Percentiles rank a stretch among this genome's conserved stretches.
phyloP scores from a whole-genome alignment of 768 basidiomycete species.

The Hydnomerulius pinastri region DNA sequence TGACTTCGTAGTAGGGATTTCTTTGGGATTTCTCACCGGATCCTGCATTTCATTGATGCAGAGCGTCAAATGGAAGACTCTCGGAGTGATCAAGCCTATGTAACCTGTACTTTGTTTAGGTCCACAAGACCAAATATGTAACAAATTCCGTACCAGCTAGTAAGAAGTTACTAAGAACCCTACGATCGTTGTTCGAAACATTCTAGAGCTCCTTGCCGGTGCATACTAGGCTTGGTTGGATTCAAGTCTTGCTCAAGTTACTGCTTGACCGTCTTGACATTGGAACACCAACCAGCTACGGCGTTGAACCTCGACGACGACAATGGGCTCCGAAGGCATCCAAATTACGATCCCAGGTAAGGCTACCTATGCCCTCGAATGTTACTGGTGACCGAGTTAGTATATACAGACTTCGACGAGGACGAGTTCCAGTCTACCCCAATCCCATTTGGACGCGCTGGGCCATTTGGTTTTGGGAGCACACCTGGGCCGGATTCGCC shows the following conservation, averaged over 20 bases:
- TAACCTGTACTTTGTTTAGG: too few species aligned
- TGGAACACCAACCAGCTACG: background rate
- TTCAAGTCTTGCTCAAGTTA: background rate
- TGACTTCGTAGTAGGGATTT: too few species aligned
- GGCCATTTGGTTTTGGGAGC: constrained; percentile 47
- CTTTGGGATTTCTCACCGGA: too few species aligned
- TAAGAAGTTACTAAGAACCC: too few species aligned
- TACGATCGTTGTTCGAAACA: too few species aligned
- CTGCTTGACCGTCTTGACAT: background rate
- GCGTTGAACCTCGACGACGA: background rate
- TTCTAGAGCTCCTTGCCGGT: too few species aligned
- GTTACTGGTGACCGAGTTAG: background rate
- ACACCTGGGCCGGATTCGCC: constrained; percentile 69
- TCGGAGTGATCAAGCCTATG: too few species aligned
- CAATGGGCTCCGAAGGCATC: constrained; percentile 41
- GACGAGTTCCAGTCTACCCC: constrained; percentile 64
- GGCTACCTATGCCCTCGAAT: background rate
- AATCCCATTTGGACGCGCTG: constrained; percentile 70
- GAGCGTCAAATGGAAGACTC: too few species aligned
- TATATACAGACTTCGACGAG: constrained; percentile 74
- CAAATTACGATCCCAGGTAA: constrained; percentile 53
- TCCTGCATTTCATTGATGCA: too few species aligned
- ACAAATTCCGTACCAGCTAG: background rate
- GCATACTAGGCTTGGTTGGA: background rate
- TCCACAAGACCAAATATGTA: background rate